A percentile compares a stretch with the other conserved stretches of the same genome.
phyloP scores from a whole-genome alignment of 169 alveolate genomes.

The Toxoplasma gondii region DNA sequence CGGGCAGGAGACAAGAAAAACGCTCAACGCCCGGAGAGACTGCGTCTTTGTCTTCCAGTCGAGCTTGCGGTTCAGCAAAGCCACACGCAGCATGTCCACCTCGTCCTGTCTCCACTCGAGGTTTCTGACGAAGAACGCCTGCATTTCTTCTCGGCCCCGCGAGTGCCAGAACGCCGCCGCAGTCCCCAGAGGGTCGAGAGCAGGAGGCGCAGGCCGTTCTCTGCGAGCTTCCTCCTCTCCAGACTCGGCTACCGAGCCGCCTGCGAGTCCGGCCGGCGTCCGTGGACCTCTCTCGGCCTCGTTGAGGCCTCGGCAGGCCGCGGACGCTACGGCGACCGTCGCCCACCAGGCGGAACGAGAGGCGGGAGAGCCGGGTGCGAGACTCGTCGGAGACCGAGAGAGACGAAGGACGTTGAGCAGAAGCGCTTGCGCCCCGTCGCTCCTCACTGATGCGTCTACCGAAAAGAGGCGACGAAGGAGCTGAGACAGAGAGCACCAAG shows the following conservation, averaged over 20 bases:
- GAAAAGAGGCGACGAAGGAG: slow-evolving; percentile 1
- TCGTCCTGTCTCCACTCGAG: neutral
- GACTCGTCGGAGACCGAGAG: neutral
- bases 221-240: neutral
- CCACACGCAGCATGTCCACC: neutral
- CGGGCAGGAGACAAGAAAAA: neutral
- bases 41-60: neutral
- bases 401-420: neutral
- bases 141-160: slow-evolving; percentile 5
- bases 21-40: slow-evolving; percentile 18
- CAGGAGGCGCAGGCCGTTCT: neutral
- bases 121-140: neutral
- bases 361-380: neutral
- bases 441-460: neutral
- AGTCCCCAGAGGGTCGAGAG: neutral
- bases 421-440: neutral
- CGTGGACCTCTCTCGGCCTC: neutral
- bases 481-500: neutral
- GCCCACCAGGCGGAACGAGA: neutral
- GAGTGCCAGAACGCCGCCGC: slow-evolving; percentile 8
- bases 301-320: no score
- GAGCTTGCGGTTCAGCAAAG: neutral
- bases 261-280: neutral
- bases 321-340: no score
- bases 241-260: neutral